phyloP scores from a whole-genome alignment of 164 flowering plant genomes.

The Aristolochia californica region DNA sequence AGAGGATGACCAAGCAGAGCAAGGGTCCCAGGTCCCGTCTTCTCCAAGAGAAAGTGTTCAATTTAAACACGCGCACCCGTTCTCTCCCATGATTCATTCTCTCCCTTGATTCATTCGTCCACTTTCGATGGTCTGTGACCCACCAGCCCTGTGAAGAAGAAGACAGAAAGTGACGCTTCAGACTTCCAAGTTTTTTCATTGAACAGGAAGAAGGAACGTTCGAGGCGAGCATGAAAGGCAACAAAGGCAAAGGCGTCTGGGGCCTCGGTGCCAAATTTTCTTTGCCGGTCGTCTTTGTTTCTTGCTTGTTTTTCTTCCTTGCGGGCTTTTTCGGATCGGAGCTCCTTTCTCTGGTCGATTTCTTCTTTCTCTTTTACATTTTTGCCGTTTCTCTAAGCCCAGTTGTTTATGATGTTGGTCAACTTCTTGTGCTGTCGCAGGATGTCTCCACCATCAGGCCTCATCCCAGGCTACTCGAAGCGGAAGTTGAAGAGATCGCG shows the following conservation, averaged over 20 bases:
- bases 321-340: conserved; percentile 53
- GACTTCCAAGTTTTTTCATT: too few species aligned
- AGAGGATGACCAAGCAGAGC: too few species aligned
- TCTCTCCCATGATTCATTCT: too few species aligned
- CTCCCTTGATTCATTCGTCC: too few species aligned
- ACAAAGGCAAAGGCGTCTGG: conserved; percentile 21
- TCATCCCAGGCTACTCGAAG: conserved; percentile 22
- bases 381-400: not conserved
- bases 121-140: too few species aligned
- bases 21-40: too few species aligned
- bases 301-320: conserved; percentile 52
- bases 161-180: too few species aligned
- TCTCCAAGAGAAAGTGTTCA: too few species aligned
- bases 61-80: too few species aligned
- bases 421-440: conserved; percentile 9
- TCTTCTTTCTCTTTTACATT: not conserved
- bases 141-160: too few species aligned
- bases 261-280: conserved; percentile 28
- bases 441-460: conserved; percentile 14
- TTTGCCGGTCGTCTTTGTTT: conserved; percentile 34
- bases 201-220: not conserved
- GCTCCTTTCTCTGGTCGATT: conserved; percentile 43
- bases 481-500: conserved; percentile 12
- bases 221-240: conserved; percentile 18
- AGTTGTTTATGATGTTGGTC: not conserved